Conservation (phyloP, 1,139 yeast species). For the Yamadazyma jaroonii region DNA sequence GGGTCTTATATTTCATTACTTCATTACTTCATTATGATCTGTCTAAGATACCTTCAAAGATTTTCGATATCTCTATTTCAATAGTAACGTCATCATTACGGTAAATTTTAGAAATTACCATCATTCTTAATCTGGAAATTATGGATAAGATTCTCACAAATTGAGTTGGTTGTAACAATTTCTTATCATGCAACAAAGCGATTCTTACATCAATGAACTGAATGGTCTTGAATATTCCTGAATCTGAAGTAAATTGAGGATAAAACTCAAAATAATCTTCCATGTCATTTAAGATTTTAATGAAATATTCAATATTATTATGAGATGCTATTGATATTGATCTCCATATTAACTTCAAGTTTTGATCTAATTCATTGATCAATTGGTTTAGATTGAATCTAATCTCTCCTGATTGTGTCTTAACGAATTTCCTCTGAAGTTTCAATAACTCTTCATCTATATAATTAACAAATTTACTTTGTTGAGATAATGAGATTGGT, state of each 20-base stretch:
- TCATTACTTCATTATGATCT: constrained; percentile 11
- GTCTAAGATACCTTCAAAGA: constrained; percentile 42
- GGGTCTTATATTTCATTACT: too few relatives aligned
- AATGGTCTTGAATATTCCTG: constrained; percentile 11
- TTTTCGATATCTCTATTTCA: constrained; percentile 29
- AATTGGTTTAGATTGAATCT: constrained; percentile 39
- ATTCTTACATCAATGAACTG: constrained; percentile 14
- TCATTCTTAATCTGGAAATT: constrained; percentile 42
- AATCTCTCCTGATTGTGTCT: constrained; percentile 45
- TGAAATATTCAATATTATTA: constrained; percentile 61
- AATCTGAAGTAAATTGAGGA: constrained; percentile 1
- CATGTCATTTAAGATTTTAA: constrained; percentile 63
- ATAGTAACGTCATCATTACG: constrained; percentile 12
- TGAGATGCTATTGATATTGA: constrained; percentile 30
- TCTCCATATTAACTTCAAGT: constrained; percentile 58
- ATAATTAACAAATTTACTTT: constrained; percentile 57
- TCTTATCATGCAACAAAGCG: constrained; percentile 11
- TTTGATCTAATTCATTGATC: constrained; percentile 40
- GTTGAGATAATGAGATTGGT: constrained; percentile 38
- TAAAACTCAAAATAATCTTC: constrained; percentile 59
- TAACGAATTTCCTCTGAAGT: constrained; percentile 65
- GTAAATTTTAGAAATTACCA: constrained; percentile 16
- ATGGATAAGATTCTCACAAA: constrained; percentile 46
- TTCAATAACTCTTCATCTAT: constrained; percentile 56
- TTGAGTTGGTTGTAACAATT: constrained; percentile 38